Evolutionary conservation across 2,329 filamentous ascomycete species (phyloP), one percentile per base, ranked within the genome.

Genomic region (Talaromyces funiculosus): DNA sequence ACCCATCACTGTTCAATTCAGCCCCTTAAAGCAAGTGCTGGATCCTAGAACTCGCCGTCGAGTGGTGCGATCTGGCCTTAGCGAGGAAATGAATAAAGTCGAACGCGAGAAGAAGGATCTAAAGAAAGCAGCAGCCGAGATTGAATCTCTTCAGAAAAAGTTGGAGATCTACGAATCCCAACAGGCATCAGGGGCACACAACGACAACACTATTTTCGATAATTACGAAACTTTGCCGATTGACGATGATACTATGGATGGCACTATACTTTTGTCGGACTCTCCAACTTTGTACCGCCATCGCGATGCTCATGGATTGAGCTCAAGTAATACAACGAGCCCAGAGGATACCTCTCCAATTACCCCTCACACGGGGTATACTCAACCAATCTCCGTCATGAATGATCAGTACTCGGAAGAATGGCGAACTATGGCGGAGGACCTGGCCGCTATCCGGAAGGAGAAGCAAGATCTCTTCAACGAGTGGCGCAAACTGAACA

Each of bases 71-170:
- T 71, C 75, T 56, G 75, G 78, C 4, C 64, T 81, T 51, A 80
- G 78, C 59, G 74, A 79, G 62, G 78, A 80, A 61, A 74, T 78
- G 61, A 79, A 79, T 63, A 67, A 71, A 24, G 72, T 77, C 38
- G 71, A 79, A 40, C 65, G 63, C 12, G 66, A 68, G 20, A 61
- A 54, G 16, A 66, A 65, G 33, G 53, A 67, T 42, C 61, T 67
- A 16, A 68, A 67, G 35, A 65, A 69, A 42, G 53, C 67, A 29
- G 53, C 73, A 31, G 62, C 67, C 7, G 67, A 75, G 54, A 51
- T 75, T 20, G 64, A 64, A 42, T 59, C 43, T 5, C 60, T 73
- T 38, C 65, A 65, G 40, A 57, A 67, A n/a, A 66, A 72, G 57
- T 57, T 72, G 26, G 66, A 67, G 35, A 24, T 33, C 59, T 40